These are phyloP conservation scores for Microbotryum violaceum DNA, from an alignment of 1,284 basidiomycete species.

Conservation along the genomic window DNA sequence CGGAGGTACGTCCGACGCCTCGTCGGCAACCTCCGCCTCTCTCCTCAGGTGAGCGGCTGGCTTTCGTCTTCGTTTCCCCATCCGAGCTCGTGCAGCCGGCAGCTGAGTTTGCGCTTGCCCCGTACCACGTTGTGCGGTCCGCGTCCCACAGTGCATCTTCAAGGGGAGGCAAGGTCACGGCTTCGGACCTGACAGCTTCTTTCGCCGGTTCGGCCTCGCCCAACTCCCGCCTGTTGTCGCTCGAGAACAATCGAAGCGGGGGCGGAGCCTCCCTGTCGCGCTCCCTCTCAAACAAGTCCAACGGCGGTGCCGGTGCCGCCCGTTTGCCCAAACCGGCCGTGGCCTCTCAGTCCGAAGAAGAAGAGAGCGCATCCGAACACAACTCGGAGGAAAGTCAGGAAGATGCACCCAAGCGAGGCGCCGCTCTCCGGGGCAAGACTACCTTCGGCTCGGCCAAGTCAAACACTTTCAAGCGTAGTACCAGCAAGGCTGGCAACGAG, in stretches of 20 bases:
- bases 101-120: background rate
- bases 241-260: slow-evolving; percentile 2
- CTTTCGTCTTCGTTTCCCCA: no score
- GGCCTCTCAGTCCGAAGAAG: background rate
- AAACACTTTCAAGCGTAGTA: background rate
- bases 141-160: slow-evolving; percentile 1
- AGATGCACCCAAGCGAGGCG: background rate
- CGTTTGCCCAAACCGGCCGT: background rate
- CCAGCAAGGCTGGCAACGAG: background rate
- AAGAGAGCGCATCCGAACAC: background rate
- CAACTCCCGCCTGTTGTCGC: slow-evolving; percentile 22
- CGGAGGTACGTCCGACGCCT: background rate
- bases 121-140: background rate
- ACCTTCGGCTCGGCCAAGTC: no score
- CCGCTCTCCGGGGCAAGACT: background rate
- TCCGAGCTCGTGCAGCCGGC: no score
- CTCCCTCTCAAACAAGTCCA: background rate
- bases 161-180: slow-evolving; percentile 10
- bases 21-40: background rate
- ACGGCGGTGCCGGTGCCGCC: background rate
- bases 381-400: background rate
- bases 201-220: slow-evolving; percentile 7
- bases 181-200: slow-evolving; percentile 8
- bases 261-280: background rate
- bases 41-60: background rate